Evolutionary conservation across 2,329 filamentous ascomycete species (phyloP).

Genomic region (Trichoderma sp.): DNA sequence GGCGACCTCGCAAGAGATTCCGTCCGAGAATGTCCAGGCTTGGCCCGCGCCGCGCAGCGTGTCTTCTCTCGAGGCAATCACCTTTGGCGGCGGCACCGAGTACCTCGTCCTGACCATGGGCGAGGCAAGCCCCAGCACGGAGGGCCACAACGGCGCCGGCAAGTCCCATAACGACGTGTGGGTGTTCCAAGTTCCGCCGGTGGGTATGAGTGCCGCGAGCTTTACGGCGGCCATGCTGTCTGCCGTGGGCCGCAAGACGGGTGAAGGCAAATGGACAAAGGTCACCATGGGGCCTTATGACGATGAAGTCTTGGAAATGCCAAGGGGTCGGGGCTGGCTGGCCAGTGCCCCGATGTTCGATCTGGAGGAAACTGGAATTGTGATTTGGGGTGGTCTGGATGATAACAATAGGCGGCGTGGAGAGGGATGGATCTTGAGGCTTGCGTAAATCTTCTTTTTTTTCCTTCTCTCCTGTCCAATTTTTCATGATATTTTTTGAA

Average conservation of each 20-base stretch:
- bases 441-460: conserved; percentile 37
- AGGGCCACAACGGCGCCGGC: conserved; percentile 50
- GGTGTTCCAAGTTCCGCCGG: conserved; percentile 59
- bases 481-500: background rate
- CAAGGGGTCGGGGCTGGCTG: conserved; percentile 55
- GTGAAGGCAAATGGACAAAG: conserved; percentile 57
- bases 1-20: conserved; percentile 36
- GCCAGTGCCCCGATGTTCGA: conserved; percentile 55
- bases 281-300: conserved; percentile 49
- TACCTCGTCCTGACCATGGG: conserved; percentile 62
- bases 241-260: conserved; percentile 50
- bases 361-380: conserved; percentile 55
- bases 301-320: conserved; percentile 50
- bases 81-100: conserved; percentile 57
- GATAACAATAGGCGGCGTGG: conserved; percentile 50
- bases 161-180: conserved; percentile 60
- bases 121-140: conserved; percentile 48
- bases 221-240: conserved; percentile 54
- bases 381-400: conserved; percentile 59
- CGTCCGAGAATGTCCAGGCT: conserved; percentile 32
- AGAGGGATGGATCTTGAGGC: conserved; percentile 62
- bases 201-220: conserved; percentile 53
- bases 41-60: conserved; percentile 56
- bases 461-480: background rate
- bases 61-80: conserved; percentile 52